Percentiles rank a stretch among this genome's conserved stretches.
phyloP scores from a whole-genome alignment of 352 stramenopile genomes.

The Phytophthora pisi region DNA sequence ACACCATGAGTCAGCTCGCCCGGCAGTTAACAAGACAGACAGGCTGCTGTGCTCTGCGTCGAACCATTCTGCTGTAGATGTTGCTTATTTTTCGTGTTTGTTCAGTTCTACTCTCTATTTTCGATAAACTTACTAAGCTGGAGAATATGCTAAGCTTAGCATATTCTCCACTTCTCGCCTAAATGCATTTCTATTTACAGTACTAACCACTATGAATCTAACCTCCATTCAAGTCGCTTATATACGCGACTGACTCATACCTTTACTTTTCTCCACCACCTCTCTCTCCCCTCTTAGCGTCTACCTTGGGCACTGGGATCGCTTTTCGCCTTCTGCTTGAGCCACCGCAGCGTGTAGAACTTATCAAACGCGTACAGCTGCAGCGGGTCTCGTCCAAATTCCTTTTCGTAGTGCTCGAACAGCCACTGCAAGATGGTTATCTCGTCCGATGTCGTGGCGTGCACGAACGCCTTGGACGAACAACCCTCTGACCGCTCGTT shows the following conservation, averaged over 20 bases:
- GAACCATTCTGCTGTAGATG: neutral
- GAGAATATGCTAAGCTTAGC: neutral
- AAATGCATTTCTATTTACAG: neutral
- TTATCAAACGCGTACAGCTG: conserved; percentile 43
- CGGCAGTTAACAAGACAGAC: conserved; percentile 10
- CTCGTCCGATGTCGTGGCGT: conserved; percentile 38
- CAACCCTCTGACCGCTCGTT: conserved; percentile 31
- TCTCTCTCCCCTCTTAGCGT: neutral
- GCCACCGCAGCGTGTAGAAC: conserved; percentile 46
- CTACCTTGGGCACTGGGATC: neutral
- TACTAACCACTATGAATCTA: conserved; percentile 17
- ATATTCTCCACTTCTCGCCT: neutral
- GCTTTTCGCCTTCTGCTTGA: conserved; percentile 32
- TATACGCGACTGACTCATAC: conserved; percentile 15
- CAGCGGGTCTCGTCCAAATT: conserved; percentile 40
- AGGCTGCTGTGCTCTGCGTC: conserved; percentile 1
- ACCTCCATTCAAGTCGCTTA: conserved; percentile 18
- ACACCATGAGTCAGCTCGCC: neutral
- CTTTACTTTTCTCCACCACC: neutral
- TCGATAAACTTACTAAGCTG: too few relatives aligned
- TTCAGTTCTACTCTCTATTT: conserved; percentile 18
- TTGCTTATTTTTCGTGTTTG: neutral
- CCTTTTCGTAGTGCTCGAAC: conserved; percentile 32
- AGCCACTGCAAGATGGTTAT: conserved; percentile 50
- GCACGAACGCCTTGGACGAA: conserved; percentile 41